phyloP scores from a whole-genome alignment of 2,329 filamentous ascomycete species.

The Paracoccidioides lutzii region DNA sequence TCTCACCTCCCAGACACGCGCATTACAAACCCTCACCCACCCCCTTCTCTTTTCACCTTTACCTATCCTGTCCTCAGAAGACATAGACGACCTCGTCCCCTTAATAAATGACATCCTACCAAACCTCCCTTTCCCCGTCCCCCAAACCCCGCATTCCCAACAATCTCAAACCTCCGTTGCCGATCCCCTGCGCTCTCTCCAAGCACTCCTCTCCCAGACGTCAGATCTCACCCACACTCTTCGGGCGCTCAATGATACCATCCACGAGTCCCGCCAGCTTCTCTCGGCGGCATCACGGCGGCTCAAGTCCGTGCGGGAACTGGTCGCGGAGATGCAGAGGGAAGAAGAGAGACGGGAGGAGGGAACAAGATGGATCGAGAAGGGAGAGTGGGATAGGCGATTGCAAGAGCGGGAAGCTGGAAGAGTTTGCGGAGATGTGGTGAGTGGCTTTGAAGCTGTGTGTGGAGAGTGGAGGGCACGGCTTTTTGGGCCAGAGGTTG shows the following conservation, averaged over 20 bases:
- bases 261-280: slow-evolving; percentile 88
- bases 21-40: slow-evolving; percentile 45
- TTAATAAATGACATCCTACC: slow-evolving; percentile 42
- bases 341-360: slow-evolving; percentile 75
- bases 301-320: slow-evolving; percentile 67
- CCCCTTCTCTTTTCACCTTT: slow-evolving; percentile 46
- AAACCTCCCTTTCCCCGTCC: slow-evolving; percentile 38
- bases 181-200: slow-evolving; percentile 51
- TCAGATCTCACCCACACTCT: slow-evolving; percentile 65
- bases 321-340: slow-evolving; percentile 69
- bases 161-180: slow-evolving; percentile 16
- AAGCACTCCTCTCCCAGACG: slow-evolving; percentile 56
- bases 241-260: slow-evolving; percentile 73
- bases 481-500: slow-evolving; percentile 42
- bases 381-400: slow-evolving; percentile 70
- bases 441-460: slow-evolving; percentile 82
- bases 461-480: slow-evolving; percentile 74
- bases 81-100: slow-evolving; percentile 45
- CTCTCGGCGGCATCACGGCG: slow-evolving; percentile 69
- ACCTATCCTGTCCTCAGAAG: slow-evolving; percentile 39
- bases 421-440: slow-evolving; percentile 70
- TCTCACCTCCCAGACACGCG: slow-evolving; percentile 48
- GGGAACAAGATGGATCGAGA: slow-evolving; percentile 67
- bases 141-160: slow-evolving; percentile 16
- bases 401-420: slow-evolving; percentile 69